Conservation (phyloP, 176 grass and related monocot genomes). For the Olyra latifolia region DNA sequence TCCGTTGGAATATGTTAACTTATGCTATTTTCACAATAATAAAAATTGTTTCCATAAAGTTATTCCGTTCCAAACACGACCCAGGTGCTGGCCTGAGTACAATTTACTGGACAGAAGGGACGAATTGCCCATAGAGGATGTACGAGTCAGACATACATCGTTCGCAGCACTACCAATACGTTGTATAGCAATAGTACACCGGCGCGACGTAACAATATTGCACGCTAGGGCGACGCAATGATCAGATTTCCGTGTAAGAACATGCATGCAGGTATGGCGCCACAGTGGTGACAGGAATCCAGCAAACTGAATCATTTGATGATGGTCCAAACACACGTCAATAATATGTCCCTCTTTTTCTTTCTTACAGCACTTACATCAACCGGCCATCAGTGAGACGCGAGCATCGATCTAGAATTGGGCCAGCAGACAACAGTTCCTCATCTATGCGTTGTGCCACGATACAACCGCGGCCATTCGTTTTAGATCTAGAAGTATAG, state of each 20-base stretch:
- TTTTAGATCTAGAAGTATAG: too few species aligned
- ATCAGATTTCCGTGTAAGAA: slow-evolving; percentile 6
- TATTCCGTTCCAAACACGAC: too few species aligned
- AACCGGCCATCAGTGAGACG: neutral
- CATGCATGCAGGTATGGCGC: neutral
- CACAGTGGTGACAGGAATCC: neutral
- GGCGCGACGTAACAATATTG: neutral
- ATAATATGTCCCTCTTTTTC: neutral
- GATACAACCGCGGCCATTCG: too few species aligned
- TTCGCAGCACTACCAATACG: neutral
- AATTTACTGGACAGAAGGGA: too few species aligned
- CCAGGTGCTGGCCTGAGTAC: too few species aligned
- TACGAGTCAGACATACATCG: too few species aligned
- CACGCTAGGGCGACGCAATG: slow-evolving; percentile 11
- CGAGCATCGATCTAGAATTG: neutral
- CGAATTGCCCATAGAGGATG: too few species aligned
- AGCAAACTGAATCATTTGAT: slow-evolving; percentile 11
- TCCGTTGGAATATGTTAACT: too few species aligned
- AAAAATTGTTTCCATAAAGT: too few species aligned
- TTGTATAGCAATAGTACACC: neutral
- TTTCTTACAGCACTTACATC: neutral
- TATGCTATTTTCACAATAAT: too few species aligned
- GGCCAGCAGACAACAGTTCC: neutral
- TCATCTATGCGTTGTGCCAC: too few species aligned
- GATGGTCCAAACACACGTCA: slow-evolving; percentile 4